Evolutionary conservation across 106 monocot species (phyloP).

Genomic region (Dioscorea zingiberensis): DNA sequence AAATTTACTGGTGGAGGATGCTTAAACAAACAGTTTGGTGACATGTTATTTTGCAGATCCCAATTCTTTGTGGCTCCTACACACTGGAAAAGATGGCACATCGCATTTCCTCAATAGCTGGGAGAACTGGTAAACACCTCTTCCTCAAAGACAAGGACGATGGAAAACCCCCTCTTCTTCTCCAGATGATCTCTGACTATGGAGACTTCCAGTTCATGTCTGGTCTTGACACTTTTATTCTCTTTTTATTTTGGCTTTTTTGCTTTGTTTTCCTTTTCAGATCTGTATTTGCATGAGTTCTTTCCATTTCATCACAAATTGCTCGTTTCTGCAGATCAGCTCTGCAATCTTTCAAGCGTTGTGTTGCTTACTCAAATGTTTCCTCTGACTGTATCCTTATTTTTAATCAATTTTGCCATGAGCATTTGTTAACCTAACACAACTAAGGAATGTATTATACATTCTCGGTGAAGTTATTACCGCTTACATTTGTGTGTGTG

Average conservation of each 20-base stretch:
- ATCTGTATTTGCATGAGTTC: too few relatives aligned
- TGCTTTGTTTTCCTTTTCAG: too few relatives aligned
- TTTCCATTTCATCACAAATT: background rate
- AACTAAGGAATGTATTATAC: too few relatives aligned
- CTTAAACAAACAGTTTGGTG: too few relatives aligned
- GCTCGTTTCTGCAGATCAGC: constrained; percentile 56
- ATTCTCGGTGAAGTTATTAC: too few relatives aligned
- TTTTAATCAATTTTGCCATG: too few relatives aligned
- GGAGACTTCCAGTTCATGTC: constrained; percentile 72
- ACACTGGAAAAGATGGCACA: constrained; percentile 60
- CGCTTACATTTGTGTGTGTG: too few relatives aligned
- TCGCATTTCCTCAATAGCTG: constrained; percentile 49
- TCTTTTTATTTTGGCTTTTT: background rate
- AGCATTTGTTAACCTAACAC: too few relatives aligned
- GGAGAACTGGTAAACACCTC: constrained; percentile 80
- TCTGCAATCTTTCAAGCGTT: constrained; percentile 54
- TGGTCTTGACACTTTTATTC: too few relatives aligned
- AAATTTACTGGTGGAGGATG: too few relatives aligned
- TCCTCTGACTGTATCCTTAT: constrained; percentile 80
- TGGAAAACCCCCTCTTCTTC: constrained; percentile 71
- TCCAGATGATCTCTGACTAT: constrained; percentile 66
- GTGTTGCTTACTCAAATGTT: constrained; percentile 75
- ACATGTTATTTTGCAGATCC: constrained; percentile 53
- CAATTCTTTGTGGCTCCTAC: constrained; percentile 54
- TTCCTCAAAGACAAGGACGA: constrained; percentile 57